These are phyloP conservation scores for Conringia planisiliqua DNA, from an alignment of 345 rosid species.

Conservation along the genomic window DNA sequence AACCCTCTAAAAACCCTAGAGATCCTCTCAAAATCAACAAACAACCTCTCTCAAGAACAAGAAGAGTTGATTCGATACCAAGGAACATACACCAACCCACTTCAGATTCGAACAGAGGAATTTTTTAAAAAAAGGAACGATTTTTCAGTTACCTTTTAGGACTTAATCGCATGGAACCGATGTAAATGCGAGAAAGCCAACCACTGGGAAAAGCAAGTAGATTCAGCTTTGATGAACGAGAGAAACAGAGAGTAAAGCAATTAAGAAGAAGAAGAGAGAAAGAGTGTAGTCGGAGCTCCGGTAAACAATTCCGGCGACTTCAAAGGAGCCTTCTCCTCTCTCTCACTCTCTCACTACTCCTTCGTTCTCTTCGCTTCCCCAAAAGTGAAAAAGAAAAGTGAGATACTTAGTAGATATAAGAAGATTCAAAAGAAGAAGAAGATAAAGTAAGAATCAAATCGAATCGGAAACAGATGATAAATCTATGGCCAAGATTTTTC, in stretches of 20 bases:
- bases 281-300: slow-evolving; percentile 57
- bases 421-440: slow-evolving; percentile 21
- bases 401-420: slow-evolving; percentile 31
- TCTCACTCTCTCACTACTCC: not conserved
- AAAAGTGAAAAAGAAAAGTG: slow-evolving; percentile 27
- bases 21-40: not conserved
- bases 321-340: not conserved
- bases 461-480: slow-evolving; percentile 43
- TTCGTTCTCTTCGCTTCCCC: slow-evolving; percentile 8
- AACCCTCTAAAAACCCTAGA: slow-evolving; percentile 33
- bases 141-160: slow-evolving; percentile 47
- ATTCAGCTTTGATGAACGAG: slow-evolving; percentile 32
- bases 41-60: slow-evolving; percentile 63
- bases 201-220: slow-evolving; percentile 38
- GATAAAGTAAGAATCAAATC: slow-evolving; percentile 26
- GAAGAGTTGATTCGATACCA: slow-evolving; percentile 39
- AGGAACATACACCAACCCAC: slow-evolving; percentile 11
- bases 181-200: slow-evolving; percentile 34
- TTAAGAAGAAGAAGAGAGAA: slow-evolving; percentile 7
- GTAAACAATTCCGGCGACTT: slow-evolving; percentile 38
- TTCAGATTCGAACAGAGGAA: slow-evolving; percentile 27
- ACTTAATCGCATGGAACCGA: slow-evolving; percentile 78
- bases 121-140: not conserved
- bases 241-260: slow-evolving; percentile 31
- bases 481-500: slow-evolving; percentile 61